These are phyloP conservation scores for Aspergillus luchuensis DNA, from an alignment of 2,329 filamentous ascomycete genomes.

Conservation along the genomic window DNA sequence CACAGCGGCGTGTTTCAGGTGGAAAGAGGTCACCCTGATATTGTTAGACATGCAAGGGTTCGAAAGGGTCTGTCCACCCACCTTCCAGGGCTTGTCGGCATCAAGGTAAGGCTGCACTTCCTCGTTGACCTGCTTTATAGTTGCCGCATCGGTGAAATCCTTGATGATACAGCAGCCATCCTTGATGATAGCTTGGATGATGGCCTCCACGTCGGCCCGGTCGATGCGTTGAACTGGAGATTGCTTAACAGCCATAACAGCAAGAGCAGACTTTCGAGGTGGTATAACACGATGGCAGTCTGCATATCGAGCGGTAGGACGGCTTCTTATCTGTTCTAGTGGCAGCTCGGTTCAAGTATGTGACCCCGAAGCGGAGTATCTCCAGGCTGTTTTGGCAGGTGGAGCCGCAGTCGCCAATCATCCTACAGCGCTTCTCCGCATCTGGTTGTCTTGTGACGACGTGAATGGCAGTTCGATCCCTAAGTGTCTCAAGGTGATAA, in stretches of 20 bases:
- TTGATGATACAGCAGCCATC: constrained; percentile 16
- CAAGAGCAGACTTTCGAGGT: neutral
- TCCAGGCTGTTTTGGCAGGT: neutral
- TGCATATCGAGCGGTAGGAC: neutral
- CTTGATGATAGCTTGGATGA: constrained; percentile 6
- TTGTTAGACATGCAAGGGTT: neutral
- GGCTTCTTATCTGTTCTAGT: neutral
- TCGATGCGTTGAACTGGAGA: constrained; percentile 10
- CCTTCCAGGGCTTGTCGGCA: constrained; percentile 19
- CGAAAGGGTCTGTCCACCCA: neutral
- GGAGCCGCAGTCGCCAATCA: neutral
- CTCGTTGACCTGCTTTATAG: constrained; percentile 2
- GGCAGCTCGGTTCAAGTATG: neutral
- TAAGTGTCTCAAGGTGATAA: neutral
- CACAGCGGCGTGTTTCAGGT: constrained; percentile 17
- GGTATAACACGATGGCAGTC: neutral
- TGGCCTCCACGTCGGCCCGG: constrained; percentile 3
- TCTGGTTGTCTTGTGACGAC: neutral
- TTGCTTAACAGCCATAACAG: constrained; percentile 11
- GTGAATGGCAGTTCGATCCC: no score
- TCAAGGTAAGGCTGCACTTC: constrained; percentile 15
- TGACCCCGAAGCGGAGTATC: neutral
- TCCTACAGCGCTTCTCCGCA: neutral
- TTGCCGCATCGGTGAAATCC: constrained; percentile 11
- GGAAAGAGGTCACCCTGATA: constrained; percentile 18